Evolutionary conservation across 2,329 filamentous ascomycete genomes (phyloP), one percentile per base, ranked within the genome.

Genomic region (Canariomyces notabilis): DNA sequence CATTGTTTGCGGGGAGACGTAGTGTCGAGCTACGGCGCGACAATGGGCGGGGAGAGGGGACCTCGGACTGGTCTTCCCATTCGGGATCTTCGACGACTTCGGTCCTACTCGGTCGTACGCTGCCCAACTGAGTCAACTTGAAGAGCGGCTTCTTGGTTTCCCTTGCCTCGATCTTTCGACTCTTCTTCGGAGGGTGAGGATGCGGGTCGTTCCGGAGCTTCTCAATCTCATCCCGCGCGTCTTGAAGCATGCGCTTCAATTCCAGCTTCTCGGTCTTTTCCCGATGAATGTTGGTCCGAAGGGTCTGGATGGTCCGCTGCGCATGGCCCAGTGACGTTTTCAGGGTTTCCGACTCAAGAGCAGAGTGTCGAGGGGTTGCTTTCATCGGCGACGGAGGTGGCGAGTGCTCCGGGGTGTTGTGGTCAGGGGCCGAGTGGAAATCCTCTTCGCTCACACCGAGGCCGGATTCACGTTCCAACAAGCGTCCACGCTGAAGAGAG

Each of bases 231-330:
- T 98, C 93, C 29, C 90, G 83, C 19, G 91, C 85, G 60, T 98
- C 93, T 68, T 97, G 91, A 22, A 97, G 79, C 78, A 98, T 88
- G 49, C 91, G 86, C 68, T 89, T 90, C 44, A 97, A 79, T 67
- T 98, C 93, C 21, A 97, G 79, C 73, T 96, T 98, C 67, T 98
- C 93, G 0, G 91, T 96, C 81, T 97, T 98, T 67, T 98, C 93
- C 26, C 93, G 86, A 65, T 98, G 91, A 37, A 97, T 87, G 59
- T 90, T 95, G 64, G 86, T 89, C 67, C 95, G 89, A 57, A 97
- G 79, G 59, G 89, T 95, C 64, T 97, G 91, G 49, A 98, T 96
- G 69, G 95, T 96, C 48, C 91, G 82, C 65, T 97, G 93, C 32
- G 93, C 91, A 64, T 98, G 93, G 56, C 89, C 85, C 21, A 97